Evolutionary conservation across 2,329 filamentous ascomycete genomes (phyloP), one percentile per base, ranked within the genome.

Genomic region (Fusarium decemcellulare): DNA sequence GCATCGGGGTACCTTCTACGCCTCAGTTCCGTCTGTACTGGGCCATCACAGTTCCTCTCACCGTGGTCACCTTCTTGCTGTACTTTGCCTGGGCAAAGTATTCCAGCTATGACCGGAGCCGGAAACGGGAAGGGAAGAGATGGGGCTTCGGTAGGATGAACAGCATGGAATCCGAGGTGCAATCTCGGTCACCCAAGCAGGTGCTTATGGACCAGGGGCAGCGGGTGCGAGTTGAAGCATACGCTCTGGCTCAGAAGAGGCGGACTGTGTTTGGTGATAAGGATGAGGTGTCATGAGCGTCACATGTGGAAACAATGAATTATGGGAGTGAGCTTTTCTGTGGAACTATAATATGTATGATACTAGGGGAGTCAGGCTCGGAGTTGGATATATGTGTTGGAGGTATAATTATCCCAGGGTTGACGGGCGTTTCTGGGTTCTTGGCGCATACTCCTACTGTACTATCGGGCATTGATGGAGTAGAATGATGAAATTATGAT

Each of bases 11-110:
- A 16, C 63, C 60, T 14, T 64, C 75, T 2, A 76, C 75, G 43
- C 80, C 79, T 0, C 80, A 82, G 65, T 81, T 83, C 60, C 50
- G 63, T 16, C 66, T 83, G n/a, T 83, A 81, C 67, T 82, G 81
- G 80, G 79, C 69, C 37, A 75, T 83, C 14, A 81, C 80, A 4
- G 74, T 81, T n/a, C 80, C 80, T 6, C 72, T 82, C 46, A 83
- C 81, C 1, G 37, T 77, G 1, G 39, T 74, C 5, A 80, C 78
- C 0, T 82, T 82, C 61, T 34, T 74, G 8, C 61, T 81, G 12
- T 82, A 81, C 59, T 77, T 78, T 40, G 43, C 72, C 30, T 80
- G 75, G 76, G 70, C 81, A 47, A 73, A 72, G 59, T 73, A 76
- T 53, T 76, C 77, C 36, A 76, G 75, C 61, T 67, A 55, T n/a